Conservation (phyloP, 2,329 filamentous ascomycete genomes). For the Fusarium buharicum region DNA sequence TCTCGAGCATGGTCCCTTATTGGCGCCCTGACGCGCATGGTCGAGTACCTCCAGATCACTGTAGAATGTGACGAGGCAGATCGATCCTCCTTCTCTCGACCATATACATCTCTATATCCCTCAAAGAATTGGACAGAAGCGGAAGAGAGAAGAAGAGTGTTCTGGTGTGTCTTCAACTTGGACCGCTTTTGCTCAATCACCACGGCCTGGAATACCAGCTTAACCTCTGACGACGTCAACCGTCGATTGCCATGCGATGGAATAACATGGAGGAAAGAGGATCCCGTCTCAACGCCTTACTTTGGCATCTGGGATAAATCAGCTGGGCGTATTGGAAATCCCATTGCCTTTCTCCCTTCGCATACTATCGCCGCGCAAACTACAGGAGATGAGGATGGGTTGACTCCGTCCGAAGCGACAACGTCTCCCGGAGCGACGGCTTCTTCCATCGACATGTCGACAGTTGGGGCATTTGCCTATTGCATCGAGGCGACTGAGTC, state of each 20-base stretch:
- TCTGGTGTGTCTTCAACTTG: slow-evolving; percentile 48
- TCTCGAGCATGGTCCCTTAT: slow-evolving; percentile 45
- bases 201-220: slow-evolving; percentile 48
- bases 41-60: slow-evolving; percentile 46
- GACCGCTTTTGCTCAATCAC: slow-evolving; percentile 26
- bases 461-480: slow-evolving; percentile 58
- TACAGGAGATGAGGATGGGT: background rate
- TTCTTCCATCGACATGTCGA: slow-evolving; percentile 46
- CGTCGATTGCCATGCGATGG: slow-evolving; percentile 52
- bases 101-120: background rate
- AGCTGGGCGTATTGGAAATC: slow-evolving; percentile 51
- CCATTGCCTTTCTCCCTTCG: slow-evolving; percentile 51
- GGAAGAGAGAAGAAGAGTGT: slow-evolving; percentile 46
- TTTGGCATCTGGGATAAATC: slow-evolving; percentile 58
- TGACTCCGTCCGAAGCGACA: background rate
- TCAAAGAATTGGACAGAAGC: slow-evolving; percentile 47
- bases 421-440: background rate
- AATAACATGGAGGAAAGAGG: slow-evolving; percentile 52
- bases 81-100: slow-evolving; percentile 1
- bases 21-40: slow-evolving; percentile 45
- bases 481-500: slow-evolving; percentile 59
- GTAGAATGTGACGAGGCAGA: slow-evolving; percentile 35
- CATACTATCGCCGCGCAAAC: slow-evolving; percentile 39
- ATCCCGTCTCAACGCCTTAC: slow-evolving; percentile 53
- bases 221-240: slow-evolving; percentile 47